Percentiles rank a stretch among this genome's conserved stretches.
Conservation (phyloP, 164 flowering plant species). For the Kalanchoe fedtschenkoi region DNA sequence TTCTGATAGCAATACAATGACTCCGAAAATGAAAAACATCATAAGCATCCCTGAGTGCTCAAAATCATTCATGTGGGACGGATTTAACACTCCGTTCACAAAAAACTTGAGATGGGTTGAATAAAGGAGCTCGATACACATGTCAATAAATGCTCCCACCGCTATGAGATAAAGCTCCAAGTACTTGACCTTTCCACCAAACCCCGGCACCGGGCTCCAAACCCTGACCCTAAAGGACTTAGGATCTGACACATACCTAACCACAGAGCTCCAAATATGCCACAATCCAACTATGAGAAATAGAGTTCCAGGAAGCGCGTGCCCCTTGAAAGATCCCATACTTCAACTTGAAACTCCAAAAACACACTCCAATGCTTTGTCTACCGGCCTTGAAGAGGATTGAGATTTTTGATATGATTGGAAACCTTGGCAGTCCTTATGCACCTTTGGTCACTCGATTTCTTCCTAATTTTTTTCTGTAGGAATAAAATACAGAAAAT, state of each 20-base stretch:
- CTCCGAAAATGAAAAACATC: conserved; percentile 85
- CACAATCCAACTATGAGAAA: conserved; percentile 72
- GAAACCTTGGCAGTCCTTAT: not conserved
- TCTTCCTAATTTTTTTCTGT: too few relatives aligned
- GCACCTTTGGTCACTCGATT: too few relatives aligned
- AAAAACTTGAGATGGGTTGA: conserved; percentile 79
- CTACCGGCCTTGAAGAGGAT: not conserved
- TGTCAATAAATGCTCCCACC: conserved; percentile 57
- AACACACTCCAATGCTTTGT: not conserved
- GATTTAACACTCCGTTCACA: conserved; percentile 78
- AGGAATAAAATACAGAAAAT: not conserved
- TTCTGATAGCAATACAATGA: conserved; percentile 50
- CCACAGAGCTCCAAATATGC: conserved; percentile 75
- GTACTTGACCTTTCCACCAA: conserved; percentile 51
- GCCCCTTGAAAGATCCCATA: conserved; percentile 97
- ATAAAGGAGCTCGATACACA: conserved; percentile 79
- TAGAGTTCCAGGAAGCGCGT: conserved; percentile 77
- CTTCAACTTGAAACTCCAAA: too few relatives aligned
- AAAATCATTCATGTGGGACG: conserved; percentile 84
- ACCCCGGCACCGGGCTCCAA: conserved; percentile 83
- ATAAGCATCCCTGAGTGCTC: conserved; percentile 96
- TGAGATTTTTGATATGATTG: not conserved
- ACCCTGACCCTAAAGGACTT: conserved; percentile 55
- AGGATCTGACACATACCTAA: conserved; percentile 48
- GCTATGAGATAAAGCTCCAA: conserved; percentile 71